A percentile compares a stretch with the other conserved stretches of the same genome.
Evolutionary conservation across 495 filamentous ascomycete species (phyloP).

Genomic region (Usnea hakonensis): DNA sequence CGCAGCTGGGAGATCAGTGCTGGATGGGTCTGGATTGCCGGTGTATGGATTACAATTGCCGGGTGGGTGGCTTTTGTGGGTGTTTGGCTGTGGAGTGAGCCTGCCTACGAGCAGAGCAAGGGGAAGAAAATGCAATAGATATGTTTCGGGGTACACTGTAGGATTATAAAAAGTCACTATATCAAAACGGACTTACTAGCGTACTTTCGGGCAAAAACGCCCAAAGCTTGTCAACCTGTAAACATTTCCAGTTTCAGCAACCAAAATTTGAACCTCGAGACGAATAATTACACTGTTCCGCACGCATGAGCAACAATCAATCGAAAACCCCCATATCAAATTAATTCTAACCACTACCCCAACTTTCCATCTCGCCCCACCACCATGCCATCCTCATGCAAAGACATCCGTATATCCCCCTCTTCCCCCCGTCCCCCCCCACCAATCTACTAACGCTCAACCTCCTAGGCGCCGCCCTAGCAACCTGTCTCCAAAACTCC

Average conservation of each 20-base stretch:
- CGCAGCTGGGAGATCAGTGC: slow-evolving; percentile 82
- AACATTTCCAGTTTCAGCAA: background rate
- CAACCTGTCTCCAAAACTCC: slow-evolving; percentile 86
- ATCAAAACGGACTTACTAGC: background rate
- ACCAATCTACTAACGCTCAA: slow-evolving; percentile 9
- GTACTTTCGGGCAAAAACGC: background rate
- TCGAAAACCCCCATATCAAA: background rate
- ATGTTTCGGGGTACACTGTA: slow-evolving; percentile 78
- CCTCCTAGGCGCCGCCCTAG: slow-evolving; percentile 74
- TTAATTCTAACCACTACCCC: background rate
- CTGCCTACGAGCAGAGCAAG: slow-evolving; percentile 39
- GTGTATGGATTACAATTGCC: slow-evolving; percentile 70
- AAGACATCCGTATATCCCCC: slow-evolving; percentile 73
- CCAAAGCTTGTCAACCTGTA: background rate
- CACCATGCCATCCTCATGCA: slow-evolving; percentile 91
- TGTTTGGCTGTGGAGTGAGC: slow-evolving; percentile 83
- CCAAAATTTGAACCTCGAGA: background rate
- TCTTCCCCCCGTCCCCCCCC: slow-evolving; percentile 5
- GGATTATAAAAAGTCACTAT: slow-evolving; percentile 50
- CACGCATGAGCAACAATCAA: background rate
- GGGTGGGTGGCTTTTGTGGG: slow-evolving; percentile 82
- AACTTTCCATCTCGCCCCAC: slow-evolving; percentile 2
- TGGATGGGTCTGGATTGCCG: slow-evolving; percentile 93
- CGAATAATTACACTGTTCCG: background rate
- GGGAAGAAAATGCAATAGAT: slow-evolving; percentile 24